Evolutionary conservation across 2,329 filamentous ascomycete genomes (phyloP), one percentile per base, ranked within the genome.

Genomic region (Blastomyces percursus): DNA sequence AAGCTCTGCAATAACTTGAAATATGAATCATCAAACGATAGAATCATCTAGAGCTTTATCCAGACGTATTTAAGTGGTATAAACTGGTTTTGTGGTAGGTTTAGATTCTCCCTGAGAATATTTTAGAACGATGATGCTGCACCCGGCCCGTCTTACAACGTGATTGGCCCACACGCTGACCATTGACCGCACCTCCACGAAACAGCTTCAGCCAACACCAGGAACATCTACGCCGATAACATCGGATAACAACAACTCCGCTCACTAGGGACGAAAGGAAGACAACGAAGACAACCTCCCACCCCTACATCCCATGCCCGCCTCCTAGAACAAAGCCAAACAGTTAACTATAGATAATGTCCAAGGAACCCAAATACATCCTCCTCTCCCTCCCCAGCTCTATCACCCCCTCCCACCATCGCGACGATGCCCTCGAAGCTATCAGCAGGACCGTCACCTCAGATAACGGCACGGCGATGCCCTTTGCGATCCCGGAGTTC

Each of bases 341-440:
- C 30, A 30, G n/a, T n/a, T 30, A n/a, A 24, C 16, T 12, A 24
- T 42, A 32, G 68, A 70, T 63, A 62, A 79, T 79, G 77, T 77
- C 77, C 64, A 77, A 78, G 68, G 70, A 72, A 63, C 70, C 70
- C 64, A 91, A 86, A 72, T 97, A 96, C 81, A 84, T 92, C 70
- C 84, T 97, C 71, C 83, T 97, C 69, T 97, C 94, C 66, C 84
- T 99, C 66, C 94, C 94, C 64, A 87, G 89, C 68, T 90, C 90
- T 64, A 92, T 93, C 74, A 88, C 91, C 72, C 88, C 91, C 69
- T 89, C 90, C 59, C 84, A 85, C 77, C 85, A 93, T 77, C 83
- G 83, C 71, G 88, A 93, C 68, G 90, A 95, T 75, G 91, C 93
- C 67, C 81, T 96, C 68, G 83, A 86, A 57, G 84, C 90, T 55